Conservation (phyloP, 2,329 filamentous ascomycete species). For the Fusarium phyllophilum region DNA sequence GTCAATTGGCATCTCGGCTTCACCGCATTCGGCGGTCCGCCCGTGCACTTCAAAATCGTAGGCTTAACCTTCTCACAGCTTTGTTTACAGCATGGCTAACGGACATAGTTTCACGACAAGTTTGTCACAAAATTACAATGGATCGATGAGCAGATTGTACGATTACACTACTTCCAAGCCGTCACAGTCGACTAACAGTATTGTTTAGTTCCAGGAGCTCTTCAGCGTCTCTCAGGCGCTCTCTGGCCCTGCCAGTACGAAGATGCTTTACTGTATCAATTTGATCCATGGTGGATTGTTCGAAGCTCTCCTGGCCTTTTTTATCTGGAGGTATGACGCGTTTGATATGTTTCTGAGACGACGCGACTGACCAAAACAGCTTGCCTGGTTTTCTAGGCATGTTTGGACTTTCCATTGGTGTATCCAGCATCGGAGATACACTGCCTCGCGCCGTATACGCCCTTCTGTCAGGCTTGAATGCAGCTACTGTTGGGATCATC, state of each 20-base stretch:
- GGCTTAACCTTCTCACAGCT: background rate
- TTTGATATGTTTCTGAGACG: too few relatives aligned
- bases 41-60: constrained; percentile 31
- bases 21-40: constrained; percentile 20
- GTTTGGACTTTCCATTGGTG: constrained; percentile 73
- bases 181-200: background rate
- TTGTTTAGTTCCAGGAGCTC: constrained; percentile 73
- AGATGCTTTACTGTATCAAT: constrained; percentile 76
- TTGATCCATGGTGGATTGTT: constrained; percentile 70
- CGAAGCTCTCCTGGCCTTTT: constrained; percentile 67
- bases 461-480: constrained; percentile 76
- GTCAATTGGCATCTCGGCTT: constrained; percentile 31
- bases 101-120: constrained; percentile 42
- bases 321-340: constrained; percentile 68
- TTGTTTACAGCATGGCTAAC: background rate
- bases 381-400: constrained; percentile 77
- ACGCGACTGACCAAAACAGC: constrained; percentile 41
- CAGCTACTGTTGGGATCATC: constrained; percentile 77
- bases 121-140: constrained; percentile 71
- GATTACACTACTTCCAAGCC: background rate
- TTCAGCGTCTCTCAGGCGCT: constrained; percentile 76
- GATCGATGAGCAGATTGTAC: constrained; percentile 75
- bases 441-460: constrained; percentile 74
- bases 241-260: constrained; percentile 74
- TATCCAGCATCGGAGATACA: constrained; percentile 66